Conservation (phyloP, 2,329 filamentous ascomycete species). For the Ceratocystis lukuohia region DNA sequence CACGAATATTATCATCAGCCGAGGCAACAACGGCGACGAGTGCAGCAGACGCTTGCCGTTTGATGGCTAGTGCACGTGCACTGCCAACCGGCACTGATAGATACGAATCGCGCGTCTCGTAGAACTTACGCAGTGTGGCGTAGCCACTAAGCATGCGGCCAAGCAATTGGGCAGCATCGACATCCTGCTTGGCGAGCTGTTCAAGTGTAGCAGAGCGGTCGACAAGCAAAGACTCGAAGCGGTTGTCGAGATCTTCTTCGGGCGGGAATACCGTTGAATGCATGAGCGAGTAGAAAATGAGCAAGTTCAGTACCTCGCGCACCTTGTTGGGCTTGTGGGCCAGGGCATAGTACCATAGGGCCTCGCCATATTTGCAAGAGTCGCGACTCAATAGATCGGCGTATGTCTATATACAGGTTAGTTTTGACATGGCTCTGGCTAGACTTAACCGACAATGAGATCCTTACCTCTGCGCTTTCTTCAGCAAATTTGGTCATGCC, state of each 20-base stretch:
- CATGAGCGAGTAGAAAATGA: constrained; percentile 76
- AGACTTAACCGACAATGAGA: not conserved
- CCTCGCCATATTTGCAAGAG: constrained; percentile 69
- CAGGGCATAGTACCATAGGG: constrained; percentile 80
- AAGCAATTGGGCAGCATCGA: constrained; percentile 69
- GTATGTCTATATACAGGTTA: constrained; percentile 49
- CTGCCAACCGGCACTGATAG: constrained; percentile 25
- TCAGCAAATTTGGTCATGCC: constrained; percentile 68
- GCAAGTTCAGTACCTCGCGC: constrained; percentile 69
- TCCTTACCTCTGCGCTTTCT: constrained; percentile 64
- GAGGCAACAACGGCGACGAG: constrained; percentile 74
- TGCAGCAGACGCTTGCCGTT: constrained; percentile 56
- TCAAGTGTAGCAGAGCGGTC: constrained; percentile 60
- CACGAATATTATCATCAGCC: constrained; percentile 79
- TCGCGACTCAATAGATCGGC: constrained; percentile 62
- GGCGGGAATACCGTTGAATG: constrained; percentile 72
- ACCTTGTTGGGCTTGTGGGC: constrained; percentile 68
- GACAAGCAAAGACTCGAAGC: constrained; percentile 55
- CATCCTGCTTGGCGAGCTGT: constrained; percentile 57
- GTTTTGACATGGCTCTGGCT: constrained; percentile 11
- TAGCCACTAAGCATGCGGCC: constrained; percentile 84
- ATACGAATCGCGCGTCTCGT: constrained; percentile 63
- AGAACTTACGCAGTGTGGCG: constrained; percentile 79
- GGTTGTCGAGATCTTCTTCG: constrained; percentile 55
- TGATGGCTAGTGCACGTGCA: constrained; percentile 45